Evolutionary conservation across 164 flowering plant genomes (phyloP), one percentile per base, ranked within the genome.

Genomic region (Vitis amurensis): DNA sequence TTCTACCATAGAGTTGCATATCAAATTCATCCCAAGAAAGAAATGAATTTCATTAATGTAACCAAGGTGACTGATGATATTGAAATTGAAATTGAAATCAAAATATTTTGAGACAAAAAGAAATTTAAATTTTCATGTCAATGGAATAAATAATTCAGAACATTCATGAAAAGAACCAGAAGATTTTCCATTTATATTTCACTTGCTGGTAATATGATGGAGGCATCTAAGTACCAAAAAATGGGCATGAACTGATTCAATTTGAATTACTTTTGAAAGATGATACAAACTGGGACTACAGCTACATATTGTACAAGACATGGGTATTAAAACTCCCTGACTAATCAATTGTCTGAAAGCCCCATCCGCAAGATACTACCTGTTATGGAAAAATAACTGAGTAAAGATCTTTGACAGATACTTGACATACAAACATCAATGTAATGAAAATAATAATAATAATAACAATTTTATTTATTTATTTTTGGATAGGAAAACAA

Each of bases 231-330:
- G 58, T 19, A 27, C 58, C 59, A 29, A 51, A 65, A 51, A 15
- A 11, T 23, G 16, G 19, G 58, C 49, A 65, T 29, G 59, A 65
- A 65, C 44, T 15, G 13, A 65, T 29, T 51, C 16, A 48, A 65
- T 65, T 59, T 55, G 47, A 47, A 66, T 17, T 4, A 37, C 14
- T 55, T 37, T 10, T 55, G 16, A 12, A 29, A 52, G 58, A 31
- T 30, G 47, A 66, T 68, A 73, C 62, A 77, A 30, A 72, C 61
- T 71, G 30, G 49, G 53, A 59, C 61, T 67, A 67, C 27, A 65
- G 71, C 78, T 74, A 77, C 76, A 77, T 71, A 72, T 71, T 67
- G 61, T 74, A 80, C 80, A 77, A 63, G 64, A 50, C 61, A 59
- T 15, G 59, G 50, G 50, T 56, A 27, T 44, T 23, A 19, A 15